phyloP scores from a whole-genome alignment of 192 early-diverging fungal species.

The Obelidium mucronatum region DNA sequence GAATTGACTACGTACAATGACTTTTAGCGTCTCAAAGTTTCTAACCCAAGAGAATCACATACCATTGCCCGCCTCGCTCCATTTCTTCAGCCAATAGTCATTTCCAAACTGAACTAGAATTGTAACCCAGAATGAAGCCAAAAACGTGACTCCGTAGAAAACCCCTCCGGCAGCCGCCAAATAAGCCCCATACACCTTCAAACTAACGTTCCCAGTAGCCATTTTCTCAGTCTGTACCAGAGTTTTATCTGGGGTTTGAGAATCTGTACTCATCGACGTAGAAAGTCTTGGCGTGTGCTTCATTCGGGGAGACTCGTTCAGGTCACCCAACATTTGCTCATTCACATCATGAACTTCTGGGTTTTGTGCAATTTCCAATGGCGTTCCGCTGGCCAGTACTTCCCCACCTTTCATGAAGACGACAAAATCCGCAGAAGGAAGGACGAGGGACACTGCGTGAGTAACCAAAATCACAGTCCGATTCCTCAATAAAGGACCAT shows the following conservation, averaged over 20 bases:
- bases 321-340: conserved; percentile 4
- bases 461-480: conserved; percentile 87
- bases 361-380: conserved; percentile 32
- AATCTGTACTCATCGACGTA: not conserved
- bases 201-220: conserved; percentile 25
- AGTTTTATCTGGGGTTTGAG: not conserved
- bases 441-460: conserved; percentile 57
- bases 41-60: not conserved
- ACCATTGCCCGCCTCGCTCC: conserved; percentile 36
- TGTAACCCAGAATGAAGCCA: conserved; percentile 13
- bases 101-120: conserved; percentile 34
- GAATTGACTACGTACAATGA: not conserved
- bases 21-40: not conserved
- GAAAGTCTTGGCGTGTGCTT: not conserved
- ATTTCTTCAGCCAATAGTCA: conserved; percentile 55
- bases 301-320: not conserved
- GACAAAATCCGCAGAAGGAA: conserved; percentile 45
- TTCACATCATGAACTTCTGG: conserved; percentile 12
- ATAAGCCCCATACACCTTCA: conserved; percentile 38
- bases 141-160: conserved; percentile 8
- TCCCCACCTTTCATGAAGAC: conserved; percentile 64
- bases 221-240: conserved; percentile 30
- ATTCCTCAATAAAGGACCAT: conserved; percentile 66
- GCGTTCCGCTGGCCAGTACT: conserved; percentile 55
- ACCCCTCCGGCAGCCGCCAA: conserved; percentile 42